Percentiles rank a stretch among this genome's conserved stretches.
These are phyloP conservation scores for Serpula lacrymans DNA, from an alignment of 768 basidiomycete species.

Conservation along the genomic window DNA sequence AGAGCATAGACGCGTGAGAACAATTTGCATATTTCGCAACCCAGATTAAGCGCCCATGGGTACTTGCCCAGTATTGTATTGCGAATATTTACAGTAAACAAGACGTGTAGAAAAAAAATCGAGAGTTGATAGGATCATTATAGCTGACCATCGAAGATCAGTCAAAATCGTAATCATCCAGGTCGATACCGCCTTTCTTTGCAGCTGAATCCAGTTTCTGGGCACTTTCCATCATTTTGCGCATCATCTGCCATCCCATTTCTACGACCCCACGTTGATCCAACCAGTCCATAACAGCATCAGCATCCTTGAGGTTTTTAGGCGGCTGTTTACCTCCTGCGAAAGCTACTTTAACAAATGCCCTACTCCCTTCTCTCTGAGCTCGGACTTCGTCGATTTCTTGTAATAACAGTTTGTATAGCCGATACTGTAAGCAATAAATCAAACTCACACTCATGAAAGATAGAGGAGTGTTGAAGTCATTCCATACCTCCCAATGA, in stretches of 20 bases:
- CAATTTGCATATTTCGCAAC: background rate
- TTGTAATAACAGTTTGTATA: conserved; percentile 55
- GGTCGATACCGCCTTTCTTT: conserved; percentile 44
- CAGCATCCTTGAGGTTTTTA: conserved; percentile 65
- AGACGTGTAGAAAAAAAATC: too few relatives aligned
- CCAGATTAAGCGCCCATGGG: conserved; percentile 1
- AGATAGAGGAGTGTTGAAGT: background rate
- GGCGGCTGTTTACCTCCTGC: conserved; percentile 56
- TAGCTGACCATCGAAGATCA: background rate
- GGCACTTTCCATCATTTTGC: conserved; percentile 74
- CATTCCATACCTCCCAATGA: conserved; percentile 75
- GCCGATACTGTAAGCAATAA: conserved; percentile 45
- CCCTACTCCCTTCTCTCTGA: conserved; percentile 31
- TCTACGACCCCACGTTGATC: conserved; percentile 67
- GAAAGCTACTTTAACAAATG: conserved; percentile 59
- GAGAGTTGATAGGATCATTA: too few relatives aligned
- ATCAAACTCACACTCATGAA: conserved; percentile 10
- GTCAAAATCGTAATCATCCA: conserved; percentile 18
- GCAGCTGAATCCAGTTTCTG: conserved; percentile 52
- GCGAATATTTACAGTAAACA: too few relatives aligned
- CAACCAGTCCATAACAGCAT: conserved; percentile 79
- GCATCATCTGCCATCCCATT: conserved; percentile 65
- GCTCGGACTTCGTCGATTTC: conserved; percentile 57
- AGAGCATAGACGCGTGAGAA: conserved; percentile 2
- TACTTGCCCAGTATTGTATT: too few relatives aligned